Evolutionary conservation across 1,139 yeast species (phyloP), one percentile per base, ranked within the genome.

Genomic region (Scheffersomyces illinoinensis): DNA sequence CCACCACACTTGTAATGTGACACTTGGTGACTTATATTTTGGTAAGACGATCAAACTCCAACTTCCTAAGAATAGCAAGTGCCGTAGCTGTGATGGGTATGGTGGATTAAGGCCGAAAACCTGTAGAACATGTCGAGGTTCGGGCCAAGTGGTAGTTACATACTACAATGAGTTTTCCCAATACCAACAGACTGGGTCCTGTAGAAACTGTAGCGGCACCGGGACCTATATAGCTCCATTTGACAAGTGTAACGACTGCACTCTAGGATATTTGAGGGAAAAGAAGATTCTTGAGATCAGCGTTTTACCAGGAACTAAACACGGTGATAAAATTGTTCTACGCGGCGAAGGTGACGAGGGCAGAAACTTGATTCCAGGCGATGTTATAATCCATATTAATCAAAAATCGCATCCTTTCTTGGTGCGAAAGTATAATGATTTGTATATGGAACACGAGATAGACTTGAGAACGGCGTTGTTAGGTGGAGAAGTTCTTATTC

Each of bases 291-390:
- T 88, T 52, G 79, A 81, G 57, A 80, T 88, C 6, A 73, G 74
- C 23, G 76, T 86, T 1, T 76, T 79, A 26, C 86, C 87, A 3
- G 92, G 92, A 0, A 75, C 84, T 48, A 70, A 71, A 53, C 70
- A 81, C 56, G 87, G 87, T 0, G 85, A 85, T 61, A 74, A 76
- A 56, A 79, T 87, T 23, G 73, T 85, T 0, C 70, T 87, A 20
- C 76, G 79, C 23, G 85, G 87, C 2, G 88, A 85, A 63, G 90
- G 88, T 0, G 93, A 89, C 64, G 90, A 88, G 68, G 89, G 88
- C 0, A 73, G 82, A 47, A 79, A 81, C 62, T 74, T 85, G 2
- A 73, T 82, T 1, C 90, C 93, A 0, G 93, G 93, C 2, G 91
- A 89, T 68, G 88, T 89, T 8, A 73, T 88, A 1, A 82, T 89